Evolutionary conservation across 352 stramenopile species (phyloP).

Genomic region (Aphanomyces astaci): DNA sequence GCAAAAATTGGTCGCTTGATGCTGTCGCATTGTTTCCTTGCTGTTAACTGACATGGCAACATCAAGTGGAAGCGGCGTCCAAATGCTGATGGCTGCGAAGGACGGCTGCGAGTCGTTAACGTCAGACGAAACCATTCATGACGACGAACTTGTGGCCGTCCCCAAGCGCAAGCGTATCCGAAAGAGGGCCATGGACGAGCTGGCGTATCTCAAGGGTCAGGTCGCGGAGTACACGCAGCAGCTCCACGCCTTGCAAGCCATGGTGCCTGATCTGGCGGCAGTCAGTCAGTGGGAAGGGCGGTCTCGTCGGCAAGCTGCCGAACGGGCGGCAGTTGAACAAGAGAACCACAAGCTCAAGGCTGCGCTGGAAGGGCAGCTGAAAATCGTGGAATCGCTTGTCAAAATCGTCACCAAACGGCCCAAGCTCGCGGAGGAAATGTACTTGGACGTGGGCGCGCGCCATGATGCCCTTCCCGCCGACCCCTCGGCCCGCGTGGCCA

Average conservation of each 20-base stretch:
- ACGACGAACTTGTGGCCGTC: neutral
- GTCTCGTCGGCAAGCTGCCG: slow-evolving; percentile 7
- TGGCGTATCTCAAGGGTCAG: neutral
- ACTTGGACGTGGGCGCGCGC: neutral
- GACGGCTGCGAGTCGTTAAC: neutral
- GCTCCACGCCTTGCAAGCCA: neutral
- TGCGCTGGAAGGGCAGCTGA: slow-evolving; percentile 13
- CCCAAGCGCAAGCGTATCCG: slow-evolving; percentile 4
- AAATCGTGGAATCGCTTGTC: slow-evolving; percentile 9
- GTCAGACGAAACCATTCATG: neutral
- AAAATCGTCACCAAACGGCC: slow-evolving; percentile 6
- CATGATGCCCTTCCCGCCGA: neutral
- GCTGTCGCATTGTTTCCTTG: no score
- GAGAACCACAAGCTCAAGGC: slow-evolving; percentile 13
- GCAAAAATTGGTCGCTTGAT: no score
- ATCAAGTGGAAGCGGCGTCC: no score
- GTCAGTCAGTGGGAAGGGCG: slow-evolving; percentile 8
- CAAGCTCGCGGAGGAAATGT: slow-evolving; percentile 4
- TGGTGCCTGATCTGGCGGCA: neutral
- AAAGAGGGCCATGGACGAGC: slow-evolving; percentile 1
- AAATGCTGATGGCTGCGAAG: neutral
- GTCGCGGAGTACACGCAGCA: slow-evolving; percentile 5
- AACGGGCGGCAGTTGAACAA: neutral
- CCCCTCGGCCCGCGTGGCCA: neutral
- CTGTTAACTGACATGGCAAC: neutral